Conservation (phyloP, 2,329 filamentous ascomycete genomes). For the Penicillium sp. region DNA sequence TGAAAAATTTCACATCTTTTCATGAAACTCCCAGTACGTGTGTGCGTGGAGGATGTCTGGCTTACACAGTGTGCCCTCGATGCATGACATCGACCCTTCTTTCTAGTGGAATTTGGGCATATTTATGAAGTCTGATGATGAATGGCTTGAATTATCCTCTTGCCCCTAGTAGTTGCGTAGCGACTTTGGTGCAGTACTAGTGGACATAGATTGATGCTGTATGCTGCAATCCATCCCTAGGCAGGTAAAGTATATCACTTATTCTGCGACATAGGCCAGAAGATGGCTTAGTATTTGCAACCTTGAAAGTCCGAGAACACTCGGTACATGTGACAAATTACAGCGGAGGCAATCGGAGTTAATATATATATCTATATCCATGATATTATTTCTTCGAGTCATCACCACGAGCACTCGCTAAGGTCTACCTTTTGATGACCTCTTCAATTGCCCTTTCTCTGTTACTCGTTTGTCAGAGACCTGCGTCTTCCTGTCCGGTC, state of each 20-base stretch:
- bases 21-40: constrained; percentile 12
- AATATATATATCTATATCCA: constrained; percentile 1
- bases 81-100: constrained; percentile 7
- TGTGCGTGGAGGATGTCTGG: background rate
- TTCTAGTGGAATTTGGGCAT: constrained; percentile 5
- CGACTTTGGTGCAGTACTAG: too few relatives aligned
- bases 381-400: background rate
- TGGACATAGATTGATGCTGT: too few relatives aligned
- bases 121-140: constrained; percentile 14
- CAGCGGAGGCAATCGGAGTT: background rate
- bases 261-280: too few relatives aligned
- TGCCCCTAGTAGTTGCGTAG: too few relatives aligned
- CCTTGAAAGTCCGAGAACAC: too few relatives aligned
- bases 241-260: too few relatives aligned
- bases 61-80: constrained; percentile 1
- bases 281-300: too few relatives aligned
- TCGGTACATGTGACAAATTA: too few relatives aligned
- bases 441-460: background rate
- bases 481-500: background rate
- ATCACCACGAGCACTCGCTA: background rate
- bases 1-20: constrained; percentile 24
- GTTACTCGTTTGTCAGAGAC: background rate
- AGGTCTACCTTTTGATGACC: background rate
- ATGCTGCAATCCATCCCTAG: too few relatives aligned
- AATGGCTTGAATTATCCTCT: constrained; percentile 1